Conservation (phyloP, 176 grass and related monocot species). For the Paspalum notatum region DNA sequence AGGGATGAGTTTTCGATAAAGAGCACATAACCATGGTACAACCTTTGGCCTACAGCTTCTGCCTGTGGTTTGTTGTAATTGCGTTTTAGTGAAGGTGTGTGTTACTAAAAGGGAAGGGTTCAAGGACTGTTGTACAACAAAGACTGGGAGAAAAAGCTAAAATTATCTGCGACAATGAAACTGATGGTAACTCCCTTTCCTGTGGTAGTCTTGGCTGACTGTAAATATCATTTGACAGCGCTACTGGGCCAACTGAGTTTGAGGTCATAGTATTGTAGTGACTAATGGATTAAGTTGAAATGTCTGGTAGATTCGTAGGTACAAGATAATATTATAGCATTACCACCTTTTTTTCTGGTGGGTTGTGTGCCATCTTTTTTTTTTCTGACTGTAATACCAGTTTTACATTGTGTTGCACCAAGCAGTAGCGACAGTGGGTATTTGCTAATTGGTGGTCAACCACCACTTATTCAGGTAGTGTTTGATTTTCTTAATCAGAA, state of each 20-base stretch:
- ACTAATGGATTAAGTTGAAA: slow-evolving; percentile 3
- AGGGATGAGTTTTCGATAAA: not conserved
- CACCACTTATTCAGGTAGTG: too few species aligned
- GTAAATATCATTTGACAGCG: slow-evolving; percentile 50
- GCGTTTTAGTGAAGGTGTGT: slow-evolving; percentile 27
- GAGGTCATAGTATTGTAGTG: slow-evolving; percentile 23
- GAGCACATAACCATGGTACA: slow-evolving; percentile 1
- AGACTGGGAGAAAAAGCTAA: slow-evolving; percentile 3
- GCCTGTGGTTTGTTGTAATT: not conserved
- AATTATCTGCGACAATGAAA: not conserved
- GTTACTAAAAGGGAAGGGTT: slow-evolving; percentile 4
- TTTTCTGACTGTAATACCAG: too few species aligned
- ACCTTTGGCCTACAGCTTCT: not conserved
- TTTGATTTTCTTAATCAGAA: too few species aligned
- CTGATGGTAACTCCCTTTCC: not conserved
- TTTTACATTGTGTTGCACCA: not conserved
- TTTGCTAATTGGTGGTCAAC: too few species aligned
- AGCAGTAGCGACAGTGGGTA: too few species aligned
- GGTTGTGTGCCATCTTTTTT: not conserved
- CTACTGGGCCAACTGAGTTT: not conserved
- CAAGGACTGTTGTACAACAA: slow-evolving; percentile 33
- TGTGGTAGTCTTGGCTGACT: slow-evolving; percentile 28
- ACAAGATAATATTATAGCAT: not conserved
- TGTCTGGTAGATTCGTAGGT: not conserved
- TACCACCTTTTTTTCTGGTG: not conserved